Conservation (phyloP, 129 eudicot species). For the Oenanthe sinensis region DNA sequence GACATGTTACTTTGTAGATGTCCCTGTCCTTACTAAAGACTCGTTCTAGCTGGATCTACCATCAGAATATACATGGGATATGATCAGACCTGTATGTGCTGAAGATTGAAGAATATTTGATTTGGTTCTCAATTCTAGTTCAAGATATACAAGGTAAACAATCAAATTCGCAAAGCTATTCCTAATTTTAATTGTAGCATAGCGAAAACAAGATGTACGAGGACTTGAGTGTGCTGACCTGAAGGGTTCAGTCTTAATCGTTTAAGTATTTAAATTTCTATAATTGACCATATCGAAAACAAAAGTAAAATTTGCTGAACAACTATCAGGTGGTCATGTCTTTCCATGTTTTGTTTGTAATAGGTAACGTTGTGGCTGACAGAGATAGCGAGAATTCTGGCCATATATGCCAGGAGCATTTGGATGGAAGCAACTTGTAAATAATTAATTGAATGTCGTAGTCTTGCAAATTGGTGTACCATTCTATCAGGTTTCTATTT, state of each 20-base stretch:
- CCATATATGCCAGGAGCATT: background rate
- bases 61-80: background rate
- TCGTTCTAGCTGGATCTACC: background rate
- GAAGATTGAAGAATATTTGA: background rate
- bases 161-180: background rate
- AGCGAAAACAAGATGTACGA: background rate
- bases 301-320: background rate
- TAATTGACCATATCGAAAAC: background rate
- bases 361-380: background rate
- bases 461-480: background rate
- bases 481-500: slow-evolving; percentile 1
- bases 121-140: background rate
- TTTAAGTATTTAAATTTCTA: background rate
- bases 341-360: background rate
- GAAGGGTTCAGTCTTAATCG: background rate
- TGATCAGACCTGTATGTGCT: background rate
- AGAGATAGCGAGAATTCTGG: background rate
- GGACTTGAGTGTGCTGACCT: background rate
- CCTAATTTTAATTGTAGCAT: background rate
- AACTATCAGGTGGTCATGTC: background rate
- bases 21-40: background rate
- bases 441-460: background rate
- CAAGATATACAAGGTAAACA: background rate
- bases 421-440: background rate
- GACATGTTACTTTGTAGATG: background rate